Evolutionary conservation across 2,329 filamentous ascomycete genomes (phyloP).

Genomic region (Ophiostoma sp.): DNA sequence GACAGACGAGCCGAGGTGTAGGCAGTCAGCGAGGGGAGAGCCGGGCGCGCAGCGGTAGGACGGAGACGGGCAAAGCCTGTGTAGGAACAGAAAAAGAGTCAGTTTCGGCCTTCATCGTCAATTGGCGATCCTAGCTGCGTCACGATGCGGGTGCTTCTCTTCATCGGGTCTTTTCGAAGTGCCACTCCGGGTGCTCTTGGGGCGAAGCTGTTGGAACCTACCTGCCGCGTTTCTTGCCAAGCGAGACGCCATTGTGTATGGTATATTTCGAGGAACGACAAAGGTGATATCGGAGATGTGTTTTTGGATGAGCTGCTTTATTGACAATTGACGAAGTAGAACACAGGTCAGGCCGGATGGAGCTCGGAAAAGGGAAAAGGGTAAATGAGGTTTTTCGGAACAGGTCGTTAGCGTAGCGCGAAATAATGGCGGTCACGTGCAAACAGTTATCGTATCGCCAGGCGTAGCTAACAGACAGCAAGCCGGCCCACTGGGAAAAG

Average conservation of each 20-base stretch:
- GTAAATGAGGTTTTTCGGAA: constrained; percentile 43
- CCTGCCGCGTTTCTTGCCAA: constrained; percentile 91
- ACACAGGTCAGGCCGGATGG: constrained; percentile 20
- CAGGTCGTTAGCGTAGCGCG: constrained; percentile 24
- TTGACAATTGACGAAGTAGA: constrained; percentile 37
- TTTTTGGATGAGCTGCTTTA: constrained; percentile 20
- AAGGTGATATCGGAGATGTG: not conserved
- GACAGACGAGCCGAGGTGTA: constrained; percentile 63
- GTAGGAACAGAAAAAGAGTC: not conserved
- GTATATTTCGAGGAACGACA: constrained; percentile 35
- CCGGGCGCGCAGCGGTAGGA: constrained; percentile 24
- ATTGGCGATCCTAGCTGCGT: constrained; percentile 1
- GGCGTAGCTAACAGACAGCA: not conserved
- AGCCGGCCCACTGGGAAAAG: not conserved
- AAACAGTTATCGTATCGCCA: not conserved
- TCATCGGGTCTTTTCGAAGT: constrained; percentile 8
- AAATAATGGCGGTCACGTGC: constrained; percentile 23
- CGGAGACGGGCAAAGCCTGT: constrained; percentile 27
- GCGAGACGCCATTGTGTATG: constrained; percentile 90
- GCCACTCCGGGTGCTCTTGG: not conserved
- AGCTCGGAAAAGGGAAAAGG: constrained; percentile 27
- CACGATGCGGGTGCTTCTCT: not conserved
- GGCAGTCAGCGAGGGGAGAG: constrained; percentile 43
- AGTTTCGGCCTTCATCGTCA: not conserved
- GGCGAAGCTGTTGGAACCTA: constrained; percentile 45